Evolutionary conservation across 257 asterid species (phyloP), one percentile per base, ranked within the genome.

Genomic region (Orobanche coerulescens): DNA sequence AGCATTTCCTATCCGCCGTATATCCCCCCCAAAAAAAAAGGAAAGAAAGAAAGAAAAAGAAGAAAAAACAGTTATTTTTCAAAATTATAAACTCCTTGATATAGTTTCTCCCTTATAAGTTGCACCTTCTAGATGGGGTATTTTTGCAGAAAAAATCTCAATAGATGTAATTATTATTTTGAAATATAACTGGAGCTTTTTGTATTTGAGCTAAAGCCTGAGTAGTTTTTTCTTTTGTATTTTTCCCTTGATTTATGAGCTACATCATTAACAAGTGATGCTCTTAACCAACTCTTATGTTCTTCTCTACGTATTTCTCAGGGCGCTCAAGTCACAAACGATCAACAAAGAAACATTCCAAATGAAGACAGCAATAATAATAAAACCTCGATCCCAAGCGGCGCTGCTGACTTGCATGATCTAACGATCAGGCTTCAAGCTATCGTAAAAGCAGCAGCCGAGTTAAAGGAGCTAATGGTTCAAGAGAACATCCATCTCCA

Each of bases 401-500:
- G 72, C 37, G 46, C 75, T 36, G 66, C 80, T 11, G 83, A 80
- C 46, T 73, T 93, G 76, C 75, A 44, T 28, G 83, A 77, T 73
- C 61, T 86, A 55, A 74, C 80, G 52, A 61, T 70, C 56, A 81
- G 92, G 73, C 78, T 87, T 58, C 82, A 62, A 73, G 80, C 71
- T 9, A 71, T 83, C 49, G 88, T 72, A 72, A 80, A 77, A 77
- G 74, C 79, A 34, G 80, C 80, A 51, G 68, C 65, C 8, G 87
- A 83, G 69, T 68, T 73, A 46, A 83, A 78, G 73, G 82, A 79
- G 56, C 77, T 71, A 61, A 67, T 75, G 79, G 53, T 70, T 61
- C 82, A 77, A 59, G 96, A 89, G 63, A 88, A 82, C 72, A 62
- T 49, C 14, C 75, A 69, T 58, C 75, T 80, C 34, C 87, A 75